phyloP scores from a whole-genome alignment of 495 filamentous ascomycete species.

The Lophium mytilinum region DNA sequence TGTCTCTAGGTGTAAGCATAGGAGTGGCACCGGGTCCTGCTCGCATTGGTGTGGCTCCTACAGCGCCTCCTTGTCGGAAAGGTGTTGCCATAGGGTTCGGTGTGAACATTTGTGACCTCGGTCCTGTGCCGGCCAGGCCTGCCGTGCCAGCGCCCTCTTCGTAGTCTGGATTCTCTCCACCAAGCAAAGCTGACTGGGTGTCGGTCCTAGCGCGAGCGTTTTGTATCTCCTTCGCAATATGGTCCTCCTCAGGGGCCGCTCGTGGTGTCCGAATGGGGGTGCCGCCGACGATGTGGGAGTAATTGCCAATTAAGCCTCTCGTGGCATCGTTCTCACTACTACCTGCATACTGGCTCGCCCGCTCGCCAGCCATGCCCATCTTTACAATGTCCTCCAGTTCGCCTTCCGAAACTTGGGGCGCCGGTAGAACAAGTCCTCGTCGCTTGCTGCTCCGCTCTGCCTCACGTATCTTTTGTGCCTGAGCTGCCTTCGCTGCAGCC shows the following conservation, averaged over 20 bases:
- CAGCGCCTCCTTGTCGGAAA: slow-evolving; percentile 53
- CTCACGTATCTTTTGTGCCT: slow-evolving; percentile 92
- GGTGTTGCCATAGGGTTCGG: slow-evolving; percentile 95
- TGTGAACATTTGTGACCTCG: slow-evolving; percentile 72
- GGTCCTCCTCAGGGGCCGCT: slow-evolving; percentile 86
- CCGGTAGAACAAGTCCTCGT: slow-evolving; percentile 65
- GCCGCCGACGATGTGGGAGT: slow-evolving; percentile 66
- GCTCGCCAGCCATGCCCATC: slow-evolving; percentile 91
- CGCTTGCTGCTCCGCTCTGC: slow-evolving; percentile 95
- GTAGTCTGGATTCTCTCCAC: slow-evolving; percentile 87
- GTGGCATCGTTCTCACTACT: slow-evolving; percentile 78
- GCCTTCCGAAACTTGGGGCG: slow-evolving; percentile 82
- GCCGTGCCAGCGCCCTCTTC: slow-evolving; percentile 75
- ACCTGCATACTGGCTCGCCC: slow-evolving; percentile 67
- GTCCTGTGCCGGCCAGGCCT: slow-evolving; percentile 79
- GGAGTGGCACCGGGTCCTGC: slow-evolving; percentile 70
- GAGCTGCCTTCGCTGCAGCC: slow-evolving; percentile 87
- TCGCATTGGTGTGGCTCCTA: slow-evolving; percentile 64
- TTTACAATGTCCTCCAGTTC: slow-evolving; percentile 98
- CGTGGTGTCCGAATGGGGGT: slow-evolving; percentile 88
- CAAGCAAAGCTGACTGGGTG: slow-evolving; percentile 90
- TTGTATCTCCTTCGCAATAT: slow-evolving; percentile 90
- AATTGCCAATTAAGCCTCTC: slow-evolving; percentile 76
- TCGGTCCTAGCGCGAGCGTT: slow-evolving; percentile 91
- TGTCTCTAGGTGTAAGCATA: slow-evolving; percentile 84